These are phyloP conservation scores for Cystofilobasidium capitatum DNA, from an alignment of 768 basidiomycete genomes.

Conservation along the genomic window DNA sequence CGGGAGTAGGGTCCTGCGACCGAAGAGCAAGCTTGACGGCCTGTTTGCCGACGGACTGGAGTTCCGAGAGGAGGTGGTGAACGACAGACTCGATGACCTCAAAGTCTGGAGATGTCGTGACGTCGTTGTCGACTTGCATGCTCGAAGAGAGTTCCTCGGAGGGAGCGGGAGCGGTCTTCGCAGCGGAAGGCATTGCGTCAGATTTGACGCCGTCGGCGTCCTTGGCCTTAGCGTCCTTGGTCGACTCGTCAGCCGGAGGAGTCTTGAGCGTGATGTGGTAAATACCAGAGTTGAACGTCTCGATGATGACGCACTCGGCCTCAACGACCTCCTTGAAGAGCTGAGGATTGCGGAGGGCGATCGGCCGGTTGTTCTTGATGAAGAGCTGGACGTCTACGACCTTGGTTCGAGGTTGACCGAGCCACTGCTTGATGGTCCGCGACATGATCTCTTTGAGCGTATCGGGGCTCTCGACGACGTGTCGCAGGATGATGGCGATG, in stretches of 20 bases:
- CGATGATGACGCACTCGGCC: slow-evolving; percentile 60
- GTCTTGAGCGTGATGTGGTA: slow-evolving; percentile 53
- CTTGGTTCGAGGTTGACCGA: slow-evolving; percentile 48
- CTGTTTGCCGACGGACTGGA: slow-evolving; percentile 53
- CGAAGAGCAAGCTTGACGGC: slow-evolving; percentile 30
- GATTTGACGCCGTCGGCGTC: slow-evolving; percentile 13
- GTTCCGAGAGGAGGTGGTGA: slow-evolving; percentile 63
- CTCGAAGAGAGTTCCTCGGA: background rate
- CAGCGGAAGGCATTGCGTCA: slow-evolving; percentile 25
- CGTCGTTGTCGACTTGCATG: slow-evolving; percentile 34
- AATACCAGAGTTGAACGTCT: slow-evolving; percentile 48
- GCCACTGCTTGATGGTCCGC: slow-evolving; percentile 71
- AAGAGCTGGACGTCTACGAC: slow-evolving; percentile 61
- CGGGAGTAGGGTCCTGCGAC: background rate
- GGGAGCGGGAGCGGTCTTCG: slow-evolving; percentile 28
- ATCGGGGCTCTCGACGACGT: slow-evolving; percentile 68
- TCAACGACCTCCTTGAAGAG: slow-evolving; percentile 66
- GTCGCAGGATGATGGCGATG: slow-evolving; percentile 79
- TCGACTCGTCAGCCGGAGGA: slow-evolving; percentile 35
- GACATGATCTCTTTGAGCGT: slow-evolving; percentile 61
- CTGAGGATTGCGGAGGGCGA: slow-evolving; percentile 69
- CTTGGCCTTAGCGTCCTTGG: background rate
- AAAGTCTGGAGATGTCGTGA: slow-evolving; percentile 42
- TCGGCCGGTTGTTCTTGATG: slow-evolving; percentile 63
- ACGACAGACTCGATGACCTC: slow-evolving; percentile 35